Evolutionary conservation across 2,329 filamentous ascomycete species (phyloP).

Genomic region (Bertia moriformis): DNA sequence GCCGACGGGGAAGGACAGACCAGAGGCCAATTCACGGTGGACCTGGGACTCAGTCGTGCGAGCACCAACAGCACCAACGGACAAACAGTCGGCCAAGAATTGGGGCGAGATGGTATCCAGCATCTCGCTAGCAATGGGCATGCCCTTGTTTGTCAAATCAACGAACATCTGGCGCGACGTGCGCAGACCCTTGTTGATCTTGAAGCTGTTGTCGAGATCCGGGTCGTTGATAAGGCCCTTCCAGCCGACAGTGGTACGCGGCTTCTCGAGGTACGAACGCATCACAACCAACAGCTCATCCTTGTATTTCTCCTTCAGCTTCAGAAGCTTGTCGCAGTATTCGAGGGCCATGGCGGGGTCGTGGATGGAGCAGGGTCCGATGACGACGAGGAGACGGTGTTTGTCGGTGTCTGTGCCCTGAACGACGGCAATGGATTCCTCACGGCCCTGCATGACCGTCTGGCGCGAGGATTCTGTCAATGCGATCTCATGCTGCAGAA

Average conservation of each 20-base stretch:
- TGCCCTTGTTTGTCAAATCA: constrained; percentile 77
- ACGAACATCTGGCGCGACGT: constrained; percentile 81
- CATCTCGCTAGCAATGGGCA: constrained; percentile 96
- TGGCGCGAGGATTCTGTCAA: constrained; percentile 39
- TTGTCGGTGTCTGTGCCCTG: constrained; percentile 49
- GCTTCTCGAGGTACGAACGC: constrained; percentile 97
- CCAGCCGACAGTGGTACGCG: constrained; percentile 93
- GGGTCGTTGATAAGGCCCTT: constrained; percentile 98
- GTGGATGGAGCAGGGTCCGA: constrained; percentile 95
- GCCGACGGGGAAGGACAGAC: constrained; percentile 89
- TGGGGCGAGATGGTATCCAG: constrained; percentile 95
- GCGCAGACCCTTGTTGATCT: constrained; percentile 94
- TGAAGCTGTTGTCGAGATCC: constrained; percentile 94
- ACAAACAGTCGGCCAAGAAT: constrained; percentile 84
- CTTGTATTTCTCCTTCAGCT: constrained; percentile 74
- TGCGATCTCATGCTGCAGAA: constrained; percentile 85
- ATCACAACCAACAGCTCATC: constrained; percentile 89
- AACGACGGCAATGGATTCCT: constrained; percentile 55
- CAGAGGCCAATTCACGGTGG: constrained; percentile 84
- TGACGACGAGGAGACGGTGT: constrained; percentile 52
- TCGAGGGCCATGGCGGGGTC: constrained; percentile 80
- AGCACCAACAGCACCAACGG: constrained; percentile 86
- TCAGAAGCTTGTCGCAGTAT: constrained; percentile 75
- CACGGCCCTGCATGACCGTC: constrained; percentile 46
- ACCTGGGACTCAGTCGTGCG: constrained; percentile 92